Evolutionary conservation across 2,329 filamentous ascomycete species (phyloP).

Genomic region (Monosporascus cannonballus): DNA sequence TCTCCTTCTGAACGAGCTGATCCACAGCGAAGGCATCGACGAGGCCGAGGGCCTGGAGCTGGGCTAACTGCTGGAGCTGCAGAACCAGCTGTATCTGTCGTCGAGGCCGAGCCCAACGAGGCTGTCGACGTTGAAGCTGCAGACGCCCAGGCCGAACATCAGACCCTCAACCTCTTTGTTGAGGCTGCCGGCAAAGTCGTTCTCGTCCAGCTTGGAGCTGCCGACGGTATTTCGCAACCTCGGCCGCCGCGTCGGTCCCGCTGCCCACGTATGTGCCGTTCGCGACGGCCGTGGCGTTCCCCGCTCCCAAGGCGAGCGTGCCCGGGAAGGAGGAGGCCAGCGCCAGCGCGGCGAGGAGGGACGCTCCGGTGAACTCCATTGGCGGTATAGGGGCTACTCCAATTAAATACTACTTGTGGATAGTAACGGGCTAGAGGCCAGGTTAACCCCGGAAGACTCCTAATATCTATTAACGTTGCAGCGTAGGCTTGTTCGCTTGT

Average conservation of each 20-base stretch:
- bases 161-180: constrained; percentile 13
- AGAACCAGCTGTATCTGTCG: constrained; percentile 22
- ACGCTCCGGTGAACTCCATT: constrained; percentile 20
- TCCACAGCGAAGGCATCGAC: constrained; percentile 16
- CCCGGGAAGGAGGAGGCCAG: constrained; percentile 18
- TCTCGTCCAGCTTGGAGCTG: constrained; percentile 8
- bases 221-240: constrained; percentile 5
- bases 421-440: constrained; percentile 8
- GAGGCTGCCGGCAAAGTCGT: constrained; percentile 11
- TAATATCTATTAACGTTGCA: background rate
- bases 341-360: constrained; percentile 19
- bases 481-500: background rate
- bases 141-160: constrained; percentile 20
- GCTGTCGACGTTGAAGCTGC: constrained; percentile 19
- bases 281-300: background rate
- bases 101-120: constrained; percentile 15
- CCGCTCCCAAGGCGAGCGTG: constrained; percentile 9
- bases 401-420: constrained; percentile 4
- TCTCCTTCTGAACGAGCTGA: constrained; percentile 19
- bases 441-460: constrained; percentile 1
- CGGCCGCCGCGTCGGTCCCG: constrained; percentile 8
- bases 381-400: background rate
- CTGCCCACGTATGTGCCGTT: constrained; percentile 11
- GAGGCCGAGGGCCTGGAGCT: constrained; percentile 20
- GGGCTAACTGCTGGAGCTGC: constrained; percentile 22